phyloP scores from a whole-genome alignment of 768 basidiomycete species.

The Kwoniella botswanensis region DNA sequence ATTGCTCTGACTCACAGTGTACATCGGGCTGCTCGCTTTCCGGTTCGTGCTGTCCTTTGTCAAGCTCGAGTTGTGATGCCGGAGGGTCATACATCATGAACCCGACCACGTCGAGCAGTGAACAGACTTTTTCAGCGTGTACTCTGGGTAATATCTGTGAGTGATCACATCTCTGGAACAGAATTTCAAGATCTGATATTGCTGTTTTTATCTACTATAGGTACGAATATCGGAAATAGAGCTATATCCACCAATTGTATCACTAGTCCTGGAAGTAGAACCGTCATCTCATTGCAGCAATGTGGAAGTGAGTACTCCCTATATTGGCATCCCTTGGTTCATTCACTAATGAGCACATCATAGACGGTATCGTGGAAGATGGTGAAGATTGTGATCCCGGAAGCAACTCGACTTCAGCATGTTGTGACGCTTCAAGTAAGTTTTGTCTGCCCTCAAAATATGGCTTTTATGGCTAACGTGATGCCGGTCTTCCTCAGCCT shows the following conservation, averaged over 20 bases:
- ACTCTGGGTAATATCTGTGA: slow-evolving; percentile 82
- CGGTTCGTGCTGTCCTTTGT: slow-evolving; percentile 72
- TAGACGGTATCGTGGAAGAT: slow-evolving; percentile 57
- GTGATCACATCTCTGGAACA: neutral
- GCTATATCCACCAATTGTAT: slow-evolving; percentile 71
- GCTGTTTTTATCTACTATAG: slow-evolving; percentile 53
- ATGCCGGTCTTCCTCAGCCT: slow-evolving; percentile 52
- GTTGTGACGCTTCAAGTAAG: slow-evolving; percentile 73
- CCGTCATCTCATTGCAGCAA: slow-evolving; percentile 45
- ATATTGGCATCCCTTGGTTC: too few relatives aligned
- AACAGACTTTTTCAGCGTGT: slow-evolving; percentile 77
- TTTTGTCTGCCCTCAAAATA: neutral
- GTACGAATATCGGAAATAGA: slow-evolving; percentile 66
- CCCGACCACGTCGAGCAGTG: slow-evolving; percentile 68
- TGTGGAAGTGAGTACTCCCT: slow-evolving; percentile 51
- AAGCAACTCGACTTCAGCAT: slow-evolving; percentile 63
- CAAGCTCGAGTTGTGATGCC: slow-evolving; percentile 67
- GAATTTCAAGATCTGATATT: too few relatives aligned
- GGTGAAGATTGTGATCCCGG: slow-evolving; percentile 90
- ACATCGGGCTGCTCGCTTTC: slow-evolving; percentile 67
- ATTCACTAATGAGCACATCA: neutral
- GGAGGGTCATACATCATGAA: slow-evolving; percentile 79
- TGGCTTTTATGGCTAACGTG: too few relatives aligned
- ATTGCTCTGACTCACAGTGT: slow-evolving; percentile 62
- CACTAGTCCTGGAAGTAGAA: slow-evolving; percentile 64